Conservation (phyloP, 2,329 filamentous ascomycete species). For the Emmonsiellopsis sp. region DNA sequence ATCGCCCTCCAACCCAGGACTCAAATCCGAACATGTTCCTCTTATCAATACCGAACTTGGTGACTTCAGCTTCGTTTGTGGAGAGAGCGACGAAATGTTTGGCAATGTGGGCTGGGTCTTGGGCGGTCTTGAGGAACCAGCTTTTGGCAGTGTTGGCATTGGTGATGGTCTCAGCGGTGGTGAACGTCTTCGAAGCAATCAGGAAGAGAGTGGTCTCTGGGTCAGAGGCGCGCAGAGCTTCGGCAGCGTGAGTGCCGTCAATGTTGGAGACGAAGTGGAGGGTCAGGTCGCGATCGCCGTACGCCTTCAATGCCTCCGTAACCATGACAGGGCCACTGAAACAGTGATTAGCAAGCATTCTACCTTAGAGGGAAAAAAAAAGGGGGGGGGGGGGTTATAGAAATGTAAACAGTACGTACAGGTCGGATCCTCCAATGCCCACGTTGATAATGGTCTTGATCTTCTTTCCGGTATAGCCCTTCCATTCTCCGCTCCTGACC, state of each 20-base stretch:
- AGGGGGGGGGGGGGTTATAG: background rate
- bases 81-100: conserved; percentile 99
- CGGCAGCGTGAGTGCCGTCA: conserved; percentile 93
- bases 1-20: conserved; percentile 95
- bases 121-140: conserved; percentile 87
- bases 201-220: conserved; percentile 99
- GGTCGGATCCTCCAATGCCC: conserved; percentile 94
- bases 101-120: conserved; percentile 66
- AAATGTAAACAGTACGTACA: conserved; percentile 52
- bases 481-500: conserved; percentile 91
- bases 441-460: conserved; percentile 95
- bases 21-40: conserved; percentile 99
- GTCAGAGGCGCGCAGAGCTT: conserved; percentile 79
- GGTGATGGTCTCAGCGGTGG: conserved; percentile 91
- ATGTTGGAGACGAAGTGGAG: conserved; percentile 99
- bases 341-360: background rate
- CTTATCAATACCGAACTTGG: conserved; percentile 96
- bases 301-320: conserved; percentile 91
- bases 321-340: conserved; percentile 93
- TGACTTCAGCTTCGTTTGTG: conserved; percentile 89
- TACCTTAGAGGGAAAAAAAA: too few relatives aligned
- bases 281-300: conserved; percentile 75
- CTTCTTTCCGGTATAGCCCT: conserved; percentile 94
- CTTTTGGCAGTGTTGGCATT: conserved; percentile 95
- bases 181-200: conserved; percentile 98